Base-by-base conservation (phyloP, 2,329 filamentous ascomycete species). In the Phaeosphaeriaceae sp. region DNA sequence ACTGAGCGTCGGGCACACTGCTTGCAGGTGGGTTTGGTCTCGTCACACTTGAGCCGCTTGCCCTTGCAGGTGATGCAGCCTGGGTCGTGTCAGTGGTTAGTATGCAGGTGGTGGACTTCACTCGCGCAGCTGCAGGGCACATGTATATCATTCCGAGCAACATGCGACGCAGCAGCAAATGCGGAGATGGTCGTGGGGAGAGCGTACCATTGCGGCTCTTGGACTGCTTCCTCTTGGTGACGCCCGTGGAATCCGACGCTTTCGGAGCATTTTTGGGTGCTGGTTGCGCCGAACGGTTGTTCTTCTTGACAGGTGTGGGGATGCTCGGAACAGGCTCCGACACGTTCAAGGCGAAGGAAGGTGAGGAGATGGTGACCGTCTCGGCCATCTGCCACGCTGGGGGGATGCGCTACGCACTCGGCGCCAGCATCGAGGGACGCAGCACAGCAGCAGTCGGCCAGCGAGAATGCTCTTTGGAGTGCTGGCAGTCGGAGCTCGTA, bases 1-100 rank as follows among this genome's bases (percentile, higher is more conserved):
- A 91, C 88, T 61, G 84, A 87, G 53, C 89, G 82, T 66, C 85
- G 86, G 47, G 86, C 81, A 71, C 89, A 91, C 78, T 91, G 88
- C 57, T 86, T 81, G 68, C 89, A 91, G 21, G 81, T 83, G 0
- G 89, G 89, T 65, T 91, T 90, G 47, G 85, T 86, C 79, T 91
- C 89, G 73, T 91, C 89, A 77, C 89, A 91, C 78, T 91, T 91
- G 53, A 91, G 79, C 58, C 89, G 82, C 77, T 91, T 91, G 61
- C 86, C 83, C 78, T 91, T 91, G 81, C 89, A 91, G 54, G 89
- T 91, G 66, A 88, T 83, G 77, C 89, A 91, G 64, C 89, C 89
- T 91, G 63, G 51, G 22, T 20, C 22, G 22, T 36, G 22, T 47
- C 45, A 47, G 45, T 25, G 21, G 45, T 24, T 21, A 36, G 31